These are phyloP conservation scores for Fusarium sp. DNA, from an alignment of 2,329 filamentous ascomycete species.

Conservation along the genomic window DNA sequence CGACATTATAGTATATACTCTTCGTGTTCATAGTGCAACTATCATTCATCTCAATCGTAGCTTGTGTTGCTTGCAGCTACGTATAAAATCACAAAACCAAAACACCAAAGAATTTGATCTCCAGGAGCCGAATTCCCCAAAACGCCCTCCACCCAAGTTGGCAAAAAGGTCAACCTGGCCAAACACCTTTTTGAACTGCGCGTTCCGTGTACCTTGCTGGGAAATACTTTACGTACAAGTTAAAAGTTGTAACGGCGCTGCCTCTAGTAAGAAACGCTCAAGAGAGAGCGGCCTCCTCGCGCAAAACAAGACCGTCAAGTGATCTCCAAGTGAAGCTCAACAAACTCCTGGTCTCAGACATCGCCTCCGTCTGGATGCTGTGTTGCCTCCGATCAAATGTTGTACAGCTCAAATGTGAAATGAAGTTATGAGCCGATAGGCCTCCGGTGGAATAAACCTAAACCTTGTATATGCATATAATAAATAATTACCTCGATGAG, in stretches of 20 bases:
- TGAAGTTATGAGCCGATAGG: conserved; percentile 29
- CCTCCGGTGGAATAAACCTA: conserved; percentile 24
- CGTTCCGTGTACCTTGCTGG: conserved; percentile 49
- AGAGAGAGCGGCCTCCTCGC: conserved; percentile 12
- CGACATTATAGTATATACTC: conserved; percentile 1
- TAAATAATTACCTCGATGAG: conserved; percentile 22
- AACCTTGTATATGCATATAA: conserved; percentile 40
- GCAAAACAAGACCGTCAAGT: conserved; percentile 27
- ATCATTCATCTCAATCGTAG: conserved; percentile 41
- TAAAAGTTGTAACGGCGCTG: conserved; percentile 28
- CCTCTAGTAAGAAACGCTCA: conserved; percentile 16
- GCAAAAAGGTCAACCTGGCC: conserved; percentile 43
- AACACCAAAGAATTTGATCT: conserved; percentile 46
- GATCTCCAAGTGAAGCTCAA: conserved; percentile 11
- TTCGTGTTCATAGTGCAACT: conserved; percentile 37
- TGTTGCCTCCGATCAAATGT: conserved; percentile 42
- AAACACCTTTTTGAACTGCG: conserved; percentile 60
- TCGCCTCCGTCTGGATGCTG: conserved; percentile 31
- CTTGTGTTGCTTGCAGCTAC: conserved; percentile 47
- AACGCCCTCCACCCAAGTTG: conserved; percentile 43
- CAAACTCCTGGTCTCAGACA: conserved; percentile 35
- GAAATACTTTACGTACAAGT: conserved; percentile 53
- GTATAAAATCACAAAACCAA: conserved; percentile 29
- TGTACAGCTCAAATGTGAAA: conserved; percentile 45
- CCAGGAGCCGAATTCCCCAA: conserved; percentile 40